Base-by-base conservation (phyloP, 1,284 basidiomycete genomes). In the Coniferiporia weirii region DNA sequence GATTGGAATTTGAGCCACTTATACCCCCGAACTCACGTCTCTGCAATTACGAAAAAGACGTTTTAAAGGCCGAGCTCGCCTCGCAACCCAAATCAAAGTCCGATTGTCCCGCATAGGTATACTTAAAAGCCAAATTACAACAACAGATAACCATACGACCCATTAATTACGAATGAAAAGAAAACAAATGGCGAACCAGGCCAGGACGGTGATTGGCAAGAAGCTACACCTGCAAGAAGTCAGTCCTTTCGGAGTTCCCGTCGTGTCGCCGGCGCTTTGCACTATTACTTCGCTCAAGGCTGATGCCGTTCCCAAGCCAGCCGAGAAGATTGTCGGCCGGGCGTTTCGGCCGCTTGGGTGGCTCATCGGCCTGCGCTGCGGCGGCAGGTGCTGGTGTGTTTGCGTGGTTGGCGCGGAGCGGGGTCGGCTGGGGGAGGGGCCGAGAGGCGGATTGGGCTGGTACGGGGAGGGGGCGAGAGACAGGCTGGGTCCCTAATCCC, bases 211-310 rank as follows among this genome's bases (percentile, higher is more conserved):
- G 9, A 40, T 40, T 12, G 15, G 8, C 38, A 40, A 40, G 27
- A 27, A 40, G 38, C 48, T 57, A 61, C 27, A 61, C 56, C 44
- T 61, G 49, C 56, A 61, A 58, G 48, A 61, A 61, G 46, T 61
- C 47, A 36, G 60, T 61, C 56, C 54, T 27, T 55, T 54, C 47
- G 4, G 60, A 61, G 22, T 57, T 44, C 5, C 10, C 60, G 38
- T 61, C 60, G 17, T 61, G 45, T 50, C 40, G 52, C 19, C 53
- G 32, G 17, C 46, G 20, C n/a, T 52, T 40, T 17, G 36, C 50
- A 34, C 15, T 53, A n/a, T 22, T 45, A 32, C 36, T 52, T 1
- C 56, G 36, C 45, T 61, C 52, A 15, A 58, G 36, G 19, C 52
- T 36, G n/a, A 59, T 45, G 7, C 52, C 40, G 22, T 40, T 59